Base-by-base conservation (phyloP, 1,139 yeast species). In the Chernovozyma aurita region DNA sequence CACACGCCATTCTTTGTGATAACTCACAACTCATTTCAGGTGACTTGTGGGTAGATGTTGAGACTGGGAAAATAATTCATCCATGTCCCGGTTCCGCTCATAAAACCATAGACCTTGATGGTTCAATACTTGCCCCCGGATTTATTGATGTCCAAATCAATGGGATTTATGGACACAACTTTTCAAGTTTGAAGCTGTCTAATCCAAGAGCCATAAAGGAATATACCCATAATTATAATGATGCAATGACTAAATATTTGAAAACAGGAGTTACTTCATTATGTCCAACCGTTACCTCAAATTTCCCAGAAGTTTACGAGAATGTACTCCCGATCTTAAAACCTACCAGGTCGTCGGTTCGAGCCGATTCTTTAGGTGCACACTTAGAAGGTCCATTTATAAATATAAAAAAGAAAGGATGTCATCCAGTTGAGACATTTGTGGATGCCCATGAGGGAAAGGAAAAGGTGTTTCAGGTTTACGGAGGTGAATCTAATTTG, bases 331-430 rank as follows among this genome's bases (percentile, higher is more conserved):
- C 80, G 3, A 50, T 65, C 25, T 63, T 75, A 46, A 59, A 60
- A 14, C 61, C 62, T 26, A 55, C 64, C 21, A 54, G 76, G 31
- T 47, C 59, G 5, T 38, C 48, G 25, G 46, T 53, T 31, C 70
- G 65, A 46, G 63, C 75, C 13, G 84, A 78, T 49, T 69, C 75
- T 4, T 58, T 78, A 36, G 85, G 85, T 3, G 80, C 80, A n/a
- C 85, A 78, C 48, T 55, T 75, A 34, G 85, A 78, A 48, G 85
- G 85, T 7, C 85, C 85, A 3, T 77, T 78, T 49, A 70, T 78
- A 42, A 73, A 70, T 42, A 57, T 65, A 33, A 50, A 63, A 39
- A 78, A 78, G 56, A 78, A 76, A 44, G 85, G 85, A 1, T 78
- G 83, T 49, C 85, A 78, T 48, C 81, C 81, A 3, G 65, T 63